A percentile compares a stretch with the other conserved stretches of the same genome.
These are phyloP conservation scores for Raphanus sativus DNA, from an alignment of 345 rosid species.

Conservation along the genomic window DNA sequence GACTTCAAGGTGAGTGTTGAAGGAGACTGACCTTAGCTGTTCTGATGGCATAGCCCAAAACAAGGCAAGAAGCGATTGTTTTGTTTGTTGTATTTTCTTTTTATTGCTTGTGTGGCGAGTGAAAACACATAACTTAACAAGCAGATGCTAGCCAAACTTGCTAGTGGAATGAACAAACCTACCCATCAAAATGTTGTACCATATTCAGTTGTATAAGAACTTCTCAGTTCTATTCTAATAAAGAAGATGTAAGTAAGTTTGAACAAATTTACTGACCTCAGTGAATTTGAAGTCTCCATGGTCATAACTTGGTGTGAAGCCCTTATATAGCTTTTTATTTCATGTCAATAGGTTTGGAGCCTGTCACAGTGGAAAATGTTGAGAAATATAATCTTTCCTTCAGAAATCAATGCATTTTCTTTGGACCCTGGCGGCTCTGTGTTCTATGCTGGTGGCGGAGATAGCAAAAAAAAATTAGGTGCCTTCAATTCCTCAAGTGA, in stretches of 20 bases:
- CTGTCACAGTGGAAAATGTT: conserved; percentile 59
- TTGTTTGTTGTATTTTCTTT: not conserved
- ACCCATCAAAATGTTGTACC: conserved; percentile 96
- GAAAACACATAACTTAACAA: conserved; percentile 11
- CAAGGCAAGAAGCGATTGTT: conserved; percentile 50
- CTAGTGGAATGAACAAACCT: conserved; percentile 94
- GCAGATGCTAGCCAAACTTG: conserved; percentile 95
- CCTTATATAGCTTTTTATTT: conserved; percentile 1
- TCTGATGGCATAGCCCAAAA: conserved; percentile 97
- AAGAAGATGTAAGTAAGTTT: conserved; percentile 72
- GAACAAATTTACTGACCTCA: not conserved
- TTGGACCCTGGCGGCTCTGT: conserved; percentile 80
- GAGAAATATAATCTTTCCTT: conserved; percentile 66
- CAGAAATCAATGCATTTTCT: conserved; percentile 69
- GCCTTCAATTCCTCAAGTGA: conserved; percentile 58
- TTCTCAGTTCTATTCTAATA: conserved; percentile 75
- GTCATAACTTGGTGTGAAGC: no score
- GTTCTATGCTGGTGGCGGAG: conserved; percentile 84
- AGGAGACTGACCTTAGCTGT: conserved; percentile 76
- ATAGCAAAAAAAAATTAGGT: conserved; percentile 77
- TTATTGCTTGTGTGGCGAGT: not conserved
- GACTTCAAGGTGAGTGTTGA: conserved; percentile 51
- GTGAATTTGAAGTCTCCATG: no score
- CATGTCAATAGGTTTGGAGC: conserved; percentile 73
- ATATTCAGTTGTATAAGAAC: conserved; percentile 59